Evolutionary conservation across 495 filamentous ascomycete genomes (phyloP).

Genomic region (Podospora australis): DNA sequence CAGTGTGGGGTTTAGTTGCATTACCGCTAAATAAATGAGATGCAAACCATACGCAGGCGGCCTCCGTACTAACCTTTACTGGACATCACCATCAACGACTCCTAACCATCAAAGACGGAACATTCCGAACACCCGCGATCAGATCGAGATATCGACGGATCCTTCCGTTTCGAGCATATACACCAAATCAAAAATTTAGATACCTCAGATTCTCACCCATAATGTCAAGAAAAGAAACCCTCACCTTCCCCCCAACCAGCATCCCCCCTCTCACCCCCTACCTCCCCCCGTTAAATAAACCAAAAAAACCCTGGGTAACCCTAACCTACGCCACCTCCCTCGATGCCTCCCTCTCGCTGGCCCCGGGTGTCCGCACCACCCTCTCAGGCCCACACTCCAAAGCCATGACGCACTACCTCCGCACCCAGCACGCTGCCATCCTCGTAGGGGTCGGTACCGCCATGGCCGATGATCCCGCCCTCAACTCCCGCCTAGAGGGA

Average conservation of each 20-base stretch:
- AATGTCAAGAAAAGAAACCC: conserved; percentile 1
- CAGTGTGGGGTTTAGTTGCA: no score
- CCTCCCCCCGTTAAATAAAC: conserved; percentile 3
- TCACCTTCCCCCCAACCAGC: conserved; percentile 5
- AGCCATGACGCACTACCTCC: conserved; percentile 85
- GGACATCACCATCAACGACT: no score
- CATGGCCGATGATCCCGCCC: conserved; percentile 71
- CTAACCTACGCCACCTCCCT: conserved; percentile 88
- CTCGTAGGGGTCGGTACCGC: conserved; percentile 79
- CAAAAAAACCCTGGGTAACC: conserved; percentile 42
- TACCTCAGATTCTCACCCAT: not conserved
- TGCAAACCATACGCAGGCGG: no score
- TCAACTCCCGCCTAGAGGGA: conserved; percentile 52
- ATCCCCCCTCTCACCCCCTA: conserved; percentile 12
- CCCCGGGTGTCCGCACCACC: conserved; percentile 66
- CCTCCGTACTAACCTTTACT: no score
- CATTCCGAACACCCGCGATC: no score
- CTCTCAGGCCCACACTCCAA: conserved; percentile 79
- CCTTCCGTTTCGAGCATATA: no score
- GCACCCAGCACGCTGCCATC: conserved; percentile 76
- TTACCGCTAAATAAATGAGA: no score
- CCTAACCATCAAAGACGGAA: no score
- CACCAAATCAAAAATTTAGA: no score
- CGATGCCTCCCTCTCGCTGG: conserved; percentile 68
- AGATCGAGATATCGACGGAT: no score